These are phyloP conservation scores for Hirschfeldia incana DNA, from an alignment of 345 rosid species.

Conservation along the genomic window DNA sequence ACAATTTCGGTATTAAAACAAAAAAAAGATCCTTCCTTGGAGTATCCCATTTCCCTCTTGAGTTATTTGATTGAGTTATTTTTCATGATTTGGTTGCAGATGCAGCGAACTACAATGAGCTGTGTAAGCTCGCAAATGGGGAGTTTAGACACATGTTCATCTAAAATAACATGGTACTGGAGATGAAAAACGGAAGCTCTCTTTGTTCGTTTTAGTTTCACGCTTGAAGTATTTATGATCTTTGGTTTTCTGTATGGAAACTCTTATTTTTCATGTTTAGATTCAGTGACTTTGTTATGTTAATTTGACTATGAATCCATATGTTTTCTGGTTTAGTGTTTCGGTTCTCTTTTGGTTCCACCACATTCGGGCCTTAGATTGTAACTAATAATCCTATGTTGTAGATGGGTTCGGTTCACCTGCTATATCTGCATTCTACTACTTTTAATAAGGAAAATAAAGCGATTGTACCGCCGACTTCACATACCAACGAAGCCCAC, in stretches of 20 bases:
- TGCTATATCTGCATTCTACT: background rate
- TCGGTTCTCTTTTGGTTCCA: background rate
- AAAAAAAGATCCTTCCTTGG: background rate
- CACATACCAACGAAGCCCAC: background rate
- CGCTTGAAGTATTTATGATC: background rate
- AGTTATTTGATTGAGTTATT: background rate
- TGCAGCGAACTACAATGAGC: conserved; percentile 60
- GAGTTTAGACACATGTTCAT: conserved; percentile 70
- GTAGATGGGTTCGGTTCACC: background rate
- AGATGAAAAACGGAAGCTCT: background rate
- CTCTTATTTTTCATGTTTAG: background rate
- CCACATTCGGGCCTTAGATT: background rate
- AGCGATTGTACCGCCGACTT: background rate
- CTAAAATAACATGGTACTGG: conserved; percentile 22
- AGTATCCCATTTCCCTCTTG: background rate
- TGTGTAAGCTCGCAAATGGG: conserved; percentile 91
- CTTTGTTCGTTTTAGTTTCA: conserved; percentile 19
- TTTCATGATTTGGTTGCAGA: conserved; percentile 51
- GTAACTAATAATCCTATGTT: background rate
- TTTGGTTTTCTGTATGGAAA: background rate
- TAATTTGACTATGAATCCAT: background rate
- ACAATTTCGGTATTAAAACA: conserved; percentile 58
- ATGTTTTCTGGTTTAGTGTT: background rate
- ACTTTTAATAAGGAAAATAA: too few species aligned
- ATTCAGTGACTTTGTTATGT: background rate